Evolutionary conservation across 129 eudicot species (phyloP), one percentile per base, ranked within the genome.

Genomic region (Saussurea involucrata): DNA sequence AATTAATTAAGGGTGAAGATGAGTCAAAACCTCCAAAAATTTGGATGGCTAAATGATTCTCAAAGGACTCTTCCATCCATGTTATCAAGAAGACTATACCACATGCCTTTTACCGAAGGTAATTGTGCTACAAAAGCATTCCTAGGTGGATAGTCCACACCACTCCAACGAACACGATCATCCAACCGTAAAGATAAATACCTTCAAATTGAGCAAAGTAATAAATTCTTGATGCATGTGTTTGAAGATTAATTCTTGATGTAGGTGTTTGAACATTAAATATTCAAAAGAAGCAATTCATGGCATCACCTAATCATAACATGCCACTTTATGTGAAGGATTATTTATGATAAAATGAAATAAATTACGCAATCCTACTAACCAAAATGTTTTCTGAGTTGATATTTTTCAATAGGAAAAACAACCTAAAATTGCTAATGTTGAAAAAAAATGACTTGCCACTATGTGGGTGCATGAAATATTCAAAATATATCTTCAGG

Each of bases 111-210:
- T n/a, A n/a, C n/a, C n/a, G n/a, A n/a, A n/a, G n/a, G n/a, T n/a
- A n/a, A n/a, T n/a, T n/a, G n/a, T n/a, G n/a, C n/a, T n/a, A n/a
- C n/a, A n/a, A n/a, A n/a, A n/a, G n/a, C n/a, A n/a, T n/a, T n/a
- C n/a, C n/a, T n/a, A n/a, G n/a, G n/a, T n/a, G n/a, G 97, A 81
- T 85, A 89, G 37, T 97, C 99, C 72, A 95, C 94, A 32, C 99
- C 97, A 84, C 99, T 94, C 53, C 98, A 97, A 27, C 98, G 92
- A 34, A 92, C 97, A 46, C 97, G 95, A 21, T 96, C 97, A 77
- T 87, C 92, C 85, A 92, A 40, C 57, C 97, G 88, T 4, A 92
- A 83, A 42, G 97, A 92, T 72, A 92, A 60, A 69, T 92, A 92
- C 84, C 97, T 92, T 37, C 76, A 87, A 46, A 40, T n/a, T 33